Base-by-base conservation (phyloP, 2,329 filamentous ascomycete genomes). In the Cercospora berteroae region DNA sequence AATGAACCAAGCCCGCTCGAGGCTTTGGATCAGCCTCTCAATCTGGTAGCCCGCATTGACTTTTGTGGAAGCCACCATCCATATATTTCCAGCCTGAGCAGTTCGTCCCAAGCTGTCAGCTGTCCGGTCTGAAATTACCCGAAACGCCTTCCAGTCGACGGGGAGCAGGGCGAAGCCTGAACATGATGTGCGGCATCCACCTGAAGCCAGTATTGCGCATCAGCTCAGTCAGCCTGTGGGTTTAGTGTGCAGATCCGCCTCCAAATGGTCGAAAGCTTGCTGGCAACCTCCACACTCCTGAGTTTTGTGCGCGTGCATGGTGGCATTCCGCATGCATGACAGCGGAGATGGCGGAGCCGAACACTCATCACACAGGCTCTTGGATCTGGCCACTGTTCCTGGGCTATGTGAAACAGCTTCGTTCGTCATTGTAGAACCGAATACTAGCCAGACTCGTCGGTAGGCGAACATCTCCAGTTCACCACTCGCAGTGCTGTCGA, bases 11-110 rank as follows among this genome's bases (percentile, higher is more conserved):
- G 23, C 39, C 23, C 36, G 25, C 59, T 29, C 27, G 23, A 48
- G 59, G 36, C 39, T 61, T 42, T 61, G 69, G 48, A 27, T 64
- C 66, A 20, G 62, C 67, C 58, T 71, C 67, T 25, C 64, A 58
- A 29, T 50, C 60, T 42, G 58, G 58, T 44, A n/a, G 36, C 33
- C 31, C 59, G 59, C 59, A 48, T 61, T 48, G 59, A 61, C 36
- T 31, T 61, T 48, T 61, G 59, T 61, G 59, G 39, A 61, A 29
- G 59, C 59, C 39, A 48, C 59, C 23, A 50, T 36, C 18, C 59
- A 61, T 61, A 48, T 61, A 25, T 27, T 42, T 61, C 59, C 27
- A 61, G 59, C 59, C 55, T 58, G 55, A 33, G 27, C 55, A 31
- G 55, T 36, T 36, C 48, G 27, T 58, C 29, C 5, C 31, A 18